Percentiles rank a stretch among this genome's conserved stretches.
These are phyloP conservation scores for Leishmania lainsoni DNA, from an alignment of 208 protist species.

Conservation along the genomic window DNA sequence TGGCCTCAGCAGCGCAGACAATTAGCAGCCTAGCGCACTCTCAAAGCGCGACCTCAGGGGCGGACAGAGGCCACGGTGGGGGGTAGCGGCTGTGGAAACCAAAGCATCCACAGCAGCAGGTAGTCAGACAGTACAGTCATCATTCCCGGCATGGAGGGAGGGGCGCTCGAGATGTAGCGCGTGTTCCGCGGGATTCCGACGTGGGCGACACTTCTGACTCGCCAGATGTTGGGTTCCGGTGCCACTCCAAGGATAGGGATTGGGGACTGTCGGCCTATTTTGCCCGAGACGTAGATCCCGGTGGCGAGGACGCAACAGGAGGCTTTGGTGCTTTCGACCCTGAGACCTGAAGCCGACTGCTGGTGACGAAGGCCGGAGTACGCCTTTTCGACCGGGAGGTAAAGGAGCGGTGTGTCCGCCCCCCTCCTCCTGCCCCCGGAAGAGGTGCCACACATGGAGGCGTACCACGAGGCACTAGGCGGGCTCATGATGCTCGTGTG, in stretches of 20 bases:
- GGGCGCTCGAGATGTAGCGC: not conserved
- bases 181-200: not conserved
- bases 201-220: not conserved
- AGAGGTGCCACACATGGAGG: too few relatives aligned
- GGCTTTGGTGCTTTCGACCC: not conserved
- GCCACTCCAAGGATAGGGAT: not conserved
- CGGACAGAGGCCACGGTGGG: too few relatives aligned
- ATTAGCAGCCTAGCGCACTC: not conserved
- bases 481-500: too few relatives aligned
- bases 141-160: not conserved
- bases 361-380: too few relatives aligned
- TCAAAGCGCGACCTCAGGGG: not conserved
- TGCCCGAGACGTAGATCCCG: too few relatives aligned
- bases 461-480: too few relatives aligned
- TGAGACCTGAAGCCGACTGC: too few relatives aligned
- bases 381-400: not conserved
- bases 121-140: too few relatives aligned
- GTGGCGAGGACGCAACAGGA: too few relatives aligned
- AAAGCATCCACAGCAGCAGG: too few relatives aligned
- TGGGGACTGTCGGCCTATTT: not conserved
- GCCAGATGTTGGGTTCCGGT: not conserved
- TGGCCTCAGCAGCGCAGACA: not conserved
- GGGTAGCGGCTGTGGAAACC: too few relatives aligned
- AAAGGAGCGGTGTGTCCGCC: not conserved
- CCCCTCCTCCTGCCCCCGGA: not conserved